A percentile compares a stretch with the other conserved stretches of the same genome.
These are phyloP conservation scores for Apium graveolens DNA, from an alignment of 129 eudicot genomes.

Conservation along the genomic window DNA sequence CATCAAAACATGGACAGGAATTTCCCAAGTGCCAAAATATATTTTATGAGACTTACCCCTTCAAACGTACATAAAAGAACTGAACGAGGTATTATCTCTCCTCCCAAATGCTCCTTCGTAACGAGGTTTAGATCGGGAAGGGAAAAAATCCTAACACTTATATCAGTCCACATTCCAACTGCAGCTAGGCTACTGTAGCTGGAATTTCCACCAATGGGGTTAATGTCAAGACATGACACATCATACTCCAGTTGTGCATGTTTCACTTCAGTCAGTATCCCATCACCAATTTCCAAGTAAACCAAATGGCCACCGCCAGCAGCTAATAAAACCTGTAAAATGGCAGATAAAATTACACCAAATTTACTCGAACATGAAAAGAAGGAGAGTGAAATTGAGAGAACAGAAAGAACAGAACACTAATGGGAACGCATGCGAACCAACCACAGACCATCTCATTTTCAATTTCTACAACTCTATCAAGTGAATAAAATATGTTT, in stretches of 20 bases:
- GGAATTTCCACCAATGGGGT: constrained; percentile 84
- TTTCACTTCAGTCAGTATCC: constrained; percentile 56
- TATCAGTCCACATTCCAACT: constrained; percentile 99
- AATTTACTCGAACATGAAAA: not conserved
- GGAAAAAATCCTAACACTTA: constrained; percentile 75
- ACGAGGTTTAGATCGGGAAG: constrained; percentile 79
- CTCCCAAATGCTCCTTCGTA: constrained; percentile 86
- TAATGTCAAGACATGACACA: constrained; percentile 88
- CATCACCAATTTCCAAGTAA: constrained; percentile 89
- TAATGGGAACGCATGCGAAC: not conserved
- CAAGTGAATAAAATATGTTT: not conserved
- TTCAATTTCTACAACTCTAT: not conserved
- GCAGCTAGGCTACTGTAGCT: constrained; percentile 79
- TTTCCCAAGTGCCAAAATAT: not conserved
- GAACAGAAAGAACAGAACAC: not conserved
- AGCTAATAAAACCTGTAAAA: constrained; percentile 69
- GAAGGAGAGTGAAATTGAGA: not conserved
- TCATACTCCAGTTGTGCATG: constrained; percentile 73
- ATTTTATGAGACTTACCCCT: constrained; percentile 53
- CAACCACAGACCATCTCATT: not conserved
- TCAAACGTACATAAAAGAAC: constrained; percentile 93
- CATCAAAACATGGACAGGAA: not conserved
- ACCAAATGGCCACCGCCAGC: constrained; percentile 95
- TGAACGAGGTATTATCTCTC: constrained; percentile 94
- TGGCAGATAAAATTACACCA: not conserved